These are phyloP conservation scores for Beta corolliflora DNA, from an alignment of 179 eudicot genomes.

Conservation along the genomic window DNA sequence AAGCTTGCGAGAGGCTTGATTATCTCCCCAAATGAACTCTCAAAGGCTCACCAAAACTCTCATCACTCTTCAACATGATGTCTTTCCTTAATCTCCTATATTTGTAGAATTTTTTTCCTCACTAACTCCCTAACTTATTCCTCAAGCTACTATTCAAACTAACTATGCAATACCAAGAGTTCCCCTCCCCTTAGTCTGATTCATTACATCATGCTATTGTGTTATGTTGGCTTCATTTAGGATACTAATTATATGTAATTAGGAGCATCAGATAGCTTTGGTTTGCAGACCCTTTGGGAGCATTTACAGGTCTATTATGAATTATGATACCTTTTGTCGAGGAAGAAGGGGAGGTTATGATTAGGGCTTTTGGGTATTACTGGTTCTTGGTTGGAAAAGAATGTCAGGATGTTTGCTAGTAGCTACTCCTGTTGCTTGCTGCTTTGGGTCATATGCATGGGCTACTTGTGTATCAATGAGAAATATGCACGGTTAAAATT, in stretches of 20 bases:
- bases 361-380: neutral
- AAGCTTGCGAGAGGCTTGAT: too few species aligned
- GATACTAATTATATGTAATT: neutral
- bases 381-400: neutral
- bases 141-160: too few species aligned
- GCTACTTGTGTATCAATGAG: neutral
- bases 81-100: too few species aligned
- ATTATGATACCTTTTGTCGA: neutral
- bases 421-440: neutral
- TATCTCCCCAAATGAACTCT: too few species aligned
- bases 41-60: too few species aligned
- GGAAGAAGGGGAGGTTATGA: neutral
- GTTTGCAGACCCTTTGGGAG: neutral
- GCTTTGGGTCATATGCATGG: neutral
- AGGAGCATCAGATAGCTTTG: neutral
- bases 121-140: too few species aligned
- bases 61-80: too few species aligned
- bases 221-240: neutral
- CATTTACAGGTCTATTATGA: neutral
- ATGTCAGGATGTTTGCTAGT: neutral
- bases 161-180: too few species aligned
- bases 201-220: too few species aligned
- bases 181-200: too few species aligned
- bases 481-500: neutral
- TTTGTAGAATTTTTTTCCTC: too few species aligned